These are phyloP conservation scores for Neostapfia colusana DNA, from an alignment of 176 grass and related monocot species.

Conservation along the genomic window DNA sequence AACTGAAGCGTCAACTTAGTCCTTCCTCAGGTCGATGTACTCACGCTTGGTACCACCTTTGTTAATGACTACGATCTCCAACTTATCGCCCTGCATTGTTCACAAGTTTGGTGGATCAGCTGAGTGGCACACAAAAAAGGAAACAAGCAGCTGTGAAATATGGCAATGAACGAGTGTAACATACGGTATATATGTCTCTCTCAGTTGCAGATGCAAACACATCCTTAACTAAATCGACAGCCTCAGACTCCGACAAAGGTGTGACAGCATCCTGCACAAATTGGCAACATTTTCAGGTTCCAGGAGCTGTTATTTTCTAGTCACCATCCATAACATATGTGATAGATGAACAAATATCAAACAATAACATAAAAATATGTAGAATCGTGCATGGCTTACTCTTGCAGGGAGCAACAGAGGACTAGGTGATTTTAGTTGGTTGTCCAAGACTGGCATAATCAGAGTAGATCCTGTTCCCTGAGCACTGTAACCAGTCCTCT, in stretches of 20 bases:
- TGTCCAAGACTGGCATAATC: conserved; percentile 93
- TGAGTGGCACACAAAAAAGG: neutral
- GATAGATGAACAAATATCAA: neutral
- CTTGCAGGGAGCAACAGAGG: conserved; percentile 79
- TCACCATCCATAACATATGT: neutral
- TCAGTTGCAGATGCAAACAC: conserved; percentile 98
- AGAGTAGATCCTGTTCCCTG: conserved; percentile 80
- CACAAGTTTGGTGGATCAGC: conserved; percentile 25
- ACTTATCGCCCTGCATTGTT: conserved; percentile 76
- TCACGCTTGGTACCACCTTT: conserved; percentile 68
- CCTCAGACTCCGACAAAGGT: conserved; percentile 79
- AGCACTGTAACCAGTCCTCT: conserved; percentile 83
- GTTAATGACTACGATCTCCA: conserved; percentile 94
- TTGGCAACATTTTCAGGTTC: conserved; percentile 19
- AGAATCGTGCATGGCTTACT: conserved; percentile 45
- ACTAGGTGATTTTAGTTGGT: conserved; percentile 87
- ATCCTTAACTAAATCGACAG: conserved; percentile 93
- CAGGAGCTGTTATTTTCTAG: neutral
- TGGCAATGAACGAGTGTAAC: neutral
- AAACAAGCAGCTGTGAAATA: neutral
- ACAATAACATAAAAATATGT: neutral
- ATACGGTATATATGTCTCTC: conserved; percentile 97
- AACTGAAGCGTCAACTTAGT: conserved; percentile 31
- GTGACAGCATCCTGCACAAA: conserved; percentile 87
- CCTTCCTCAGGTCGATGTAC: conserved; percentile 93